Evolutionary conservation across 176 grass and related monocot genomes (phyloP).

Genomic region (Poa pratensis): DNA sequence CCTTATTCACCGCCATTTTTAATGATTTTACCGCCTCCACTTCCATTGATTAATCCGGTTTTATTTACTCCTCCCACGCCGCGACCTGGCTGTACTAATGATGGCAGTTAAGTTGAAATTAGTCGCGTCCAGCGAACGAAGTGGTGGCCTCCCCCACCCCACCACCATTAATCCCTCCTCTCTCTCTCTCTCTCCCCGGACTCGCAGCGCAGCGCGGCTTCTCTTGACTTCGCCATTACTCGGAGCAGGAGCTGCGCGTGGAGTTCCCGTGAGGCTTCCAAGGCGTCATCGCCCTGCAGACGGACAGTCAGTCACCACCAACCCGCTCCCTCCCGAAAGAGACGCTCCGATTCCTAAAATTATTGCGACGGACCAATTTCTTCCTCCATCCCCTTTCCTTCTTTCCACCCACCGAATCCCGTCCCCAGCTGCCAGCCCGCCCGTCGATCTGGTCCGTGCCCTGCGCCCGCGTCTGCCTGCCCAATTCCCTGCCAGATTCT

Average conservation of each 20-base stretch:
- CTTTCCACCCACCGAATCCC: constrained; percentile 47
- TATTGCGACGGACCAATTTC: background rate
- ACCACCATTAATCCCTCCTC: constrained; percentile 46
- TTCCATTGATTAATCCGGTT: no score
- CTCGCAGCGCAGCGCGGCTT: background rate
- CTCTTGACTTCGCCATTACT: constrained; percentile 57
- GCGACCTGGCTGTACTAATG: constrained; percentile 45
- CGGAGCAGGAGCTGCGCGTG: constrained; percentile 59
- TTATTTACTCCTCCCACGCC: no score
- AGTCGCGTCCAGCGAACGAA: constrained; percentile 38
- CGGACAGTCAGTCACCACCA: constrained; percentile 18
- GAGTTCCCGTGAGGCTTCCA: constrained; percentile 55
- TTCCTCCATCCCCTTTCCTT: background rate
- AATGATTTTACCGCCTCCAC: background rate
- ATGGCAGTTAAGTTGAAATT: constrained; percentile 34
- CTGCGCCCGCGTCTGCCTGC: background rate
- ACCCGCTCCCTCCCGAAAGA: constrained; percentile 56
- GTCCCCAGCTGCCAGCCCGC: background rate
- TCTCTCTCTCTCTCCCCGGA: background rate
- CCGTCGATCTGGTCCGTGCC: constrained; percentile 54
- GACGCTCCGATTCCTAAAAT: constrained; percentile 52
- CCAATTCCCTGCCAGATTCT: background rate
- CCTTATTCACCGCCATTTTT: constrained; percentile 23
- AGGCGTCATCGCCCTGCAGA: background rate
- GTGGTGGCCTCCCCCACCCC: constrained; percentile 31